Percentiles rank a stretch among this genome's conserved stretches.
phyloP scores from a whole-genome alignment of 2,329 filamentous ascomycete species.

The Blastomyces parvus region DNA sequence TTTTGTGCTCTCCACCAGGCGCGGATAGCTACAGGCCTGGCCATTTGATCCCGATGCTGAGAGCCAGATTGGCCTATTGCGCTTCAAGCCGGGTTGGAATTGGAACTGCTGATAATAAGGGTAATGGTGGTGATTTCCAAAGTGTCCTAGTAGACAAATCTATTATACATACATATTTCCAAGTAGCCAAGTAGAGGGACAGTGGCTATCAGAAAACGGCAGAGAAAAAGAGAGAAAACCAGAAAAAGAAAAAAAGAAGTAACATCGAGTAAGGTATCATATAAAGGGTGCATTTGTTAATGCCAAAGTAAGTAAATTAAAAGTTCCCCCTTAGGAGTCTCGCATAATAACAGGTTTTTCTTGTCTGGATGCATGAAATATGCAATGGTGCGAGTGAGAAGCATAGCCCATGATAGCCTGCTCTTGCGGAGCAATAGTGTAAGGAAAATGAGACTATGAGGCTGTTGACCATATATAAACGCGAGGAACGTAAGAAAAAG shows the following conservation, averaged over 20 bases:
- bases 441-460: neutral
- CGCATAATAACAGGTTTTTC: no score
- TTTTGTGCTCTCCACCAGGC: neutral
- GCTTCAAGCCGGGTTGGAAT: neutral
- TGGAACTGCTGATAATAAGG: neutral
- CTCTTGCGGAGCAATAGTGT: neutral
- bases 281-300: neutral
- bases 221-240: no score
- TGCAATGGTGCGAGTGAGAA: no score
- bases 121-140: neutral
- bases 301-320: neutral
- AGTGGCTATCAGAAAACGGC: neutral
- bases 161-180: neutral
- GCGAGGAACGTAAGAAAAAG: neutral
- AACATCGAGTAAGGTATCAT: no score
- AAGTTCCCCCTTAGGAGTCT: no score
- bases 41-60: neutral
- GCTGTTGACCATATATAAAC: neutral
- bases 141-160: neutral
- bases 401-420: no score
- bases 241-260: neutral
- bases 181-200: neutral
- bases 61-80: neutral
- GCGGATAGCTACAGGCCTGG: neutral
- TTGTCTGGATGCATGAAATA: neutral